phyloP scores from a whole-genome alignment of 768 basidiomycete genomes.

The Tephrocybe rancida region DNA sequence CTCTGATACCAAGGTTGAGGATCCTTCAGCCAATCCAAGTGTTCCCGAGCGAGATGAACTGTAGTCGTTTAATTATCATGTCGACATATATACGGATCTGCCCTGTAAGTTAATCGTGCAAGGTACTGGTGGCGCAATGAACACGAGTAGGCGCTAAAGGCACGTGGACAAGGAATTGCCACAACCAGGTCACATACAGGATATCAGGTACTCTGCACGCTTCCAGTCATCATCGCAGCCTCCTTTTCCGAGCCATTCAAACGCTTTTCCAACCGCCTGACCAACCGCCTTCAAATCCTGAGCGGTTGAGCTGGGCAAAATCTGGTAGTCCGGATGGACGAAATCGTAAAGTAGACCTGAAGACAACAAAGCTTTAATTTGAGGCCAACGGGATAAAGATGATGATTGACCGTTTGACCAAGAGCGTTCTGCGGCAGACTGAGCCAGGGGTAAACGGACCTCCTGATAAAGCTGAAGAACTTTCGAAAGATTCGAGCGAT shows the following conservation, averaged over 20 bases:
- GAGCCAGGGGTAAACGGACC: conserved; percentile 17
- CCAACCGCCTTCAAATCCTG: conserved; percentile 7
- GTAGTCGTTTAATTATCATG: neutral
- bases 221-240: conserved; percentile 21
- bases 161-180: too few relatives aligned
- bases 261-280: conserved; percentile 17
- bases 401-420: conserved; percentile 15
- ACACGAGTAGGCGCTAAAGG: too few relatives aligned
- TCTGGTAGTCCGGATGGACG: neutral
- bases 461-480: conserved; percentile 22
- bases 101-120: too few relatives aligned
- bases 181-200: neutral
- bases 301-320: neutral
- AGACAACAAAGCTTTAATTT: neutral
- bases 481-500: conserved; percentile 7
- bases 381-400: neutral
- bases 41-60: conserved; percentile 11
- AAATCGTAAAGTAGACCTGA: conserved; percentile 5
- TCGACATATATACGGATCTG: neutral
- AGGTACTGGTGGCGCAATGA: too few relatives aligned
- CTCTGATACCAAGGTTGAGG: neutral
- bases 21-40: neutral
- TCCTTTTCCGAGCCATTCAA: conserved; percentile 22
- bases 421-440: conserved; percentile 15
- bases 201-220: conserved; percentile 10